Evolutionary conservation across 169 alveolate species (phyloP).

Genomic region (Cystoisospora suis): DNA sequence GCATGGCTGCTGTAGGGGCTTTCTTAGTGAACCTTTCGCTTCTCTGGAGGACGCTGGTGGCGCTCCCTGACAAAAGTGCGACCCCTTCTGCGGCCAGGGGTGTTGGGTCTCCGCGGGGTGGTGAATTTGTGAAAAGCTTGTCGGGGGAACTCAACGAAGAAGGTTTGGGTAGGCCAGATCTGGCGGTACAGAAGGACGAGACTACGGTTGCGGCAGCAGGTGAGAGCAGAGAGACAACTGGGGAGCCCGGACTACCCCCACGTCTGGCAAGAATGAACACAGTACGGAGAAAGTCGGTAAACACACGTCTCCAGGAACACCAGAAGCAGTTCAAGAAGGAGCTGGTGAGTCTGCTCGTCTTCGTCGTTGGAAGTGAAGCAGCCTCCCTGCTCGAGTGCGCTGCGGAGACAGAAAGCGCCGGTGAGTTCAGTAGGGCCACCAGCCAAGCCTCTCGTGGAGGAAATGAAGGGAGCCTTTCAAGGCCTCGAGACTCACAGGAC

Average conservation of each 20-base stretch:
- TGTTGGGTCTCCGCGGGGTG: no score
- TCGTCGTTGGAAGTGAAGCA: not conserved
- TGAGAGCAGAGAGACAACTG: not conserved
- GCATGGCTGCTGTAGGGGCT: not conserved
- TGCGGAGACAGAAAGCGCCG: not conserved
- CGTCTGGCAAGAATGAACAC: no score
- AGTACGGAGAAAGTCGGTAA: not conserved
- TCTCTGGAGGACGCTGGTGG: no score
- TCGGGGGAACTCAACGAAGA: no score
- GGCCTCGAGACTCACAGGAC: not conserved
- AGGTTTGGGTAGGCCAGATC: not conserved
- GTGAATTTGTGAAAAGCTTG: no score
- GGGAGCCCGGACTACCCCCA: not conserved
- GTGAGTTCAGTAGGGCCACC: no score
- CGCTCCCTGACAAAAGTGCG: no score
- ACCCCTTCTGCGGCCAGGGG: no score
- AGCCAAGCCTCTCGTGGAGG: no score
- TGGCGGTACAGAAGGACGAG: not conserved
- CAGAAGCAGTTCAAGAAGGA: constrained; percentile 3
- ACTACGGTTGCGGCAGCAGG: not conserved
- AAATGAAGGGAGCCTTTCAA: no score
- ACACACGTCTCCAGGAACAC: not conserved
- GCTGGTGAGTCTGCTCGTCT: not conserved
- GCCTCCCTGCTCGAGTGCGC: not conserved
- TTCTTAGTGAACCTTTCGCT: not conserved